Base-by-base conservation (phyloP, 768 basidiomycete species). In the Suillus americanus region DNA sequence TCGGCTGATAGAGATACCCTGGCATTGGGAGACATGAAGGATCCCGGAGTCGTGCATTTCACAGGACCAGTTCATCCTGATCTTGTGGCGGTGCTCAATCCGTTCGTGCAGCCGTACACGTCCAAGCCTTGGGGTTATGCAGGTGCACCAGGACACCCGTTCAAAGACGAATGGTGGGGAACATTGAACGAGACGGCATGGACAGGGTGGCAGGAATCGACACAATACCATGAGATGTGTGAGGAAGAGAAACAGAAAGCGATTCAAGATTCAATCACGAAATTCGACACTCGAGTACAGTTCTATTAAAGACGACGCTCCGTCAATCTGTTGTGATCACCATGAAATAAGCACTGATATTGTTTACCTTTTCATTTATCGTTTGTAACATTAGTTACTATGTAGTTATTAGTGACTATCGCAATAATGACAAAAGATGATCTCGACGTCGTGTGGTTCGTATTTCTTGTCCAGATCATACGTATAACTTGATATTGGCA, bases 111-210 rank as follows among this genome's bases (percentile, higher is more conserved):
- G 67, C 86, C 84, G 4, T 82, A 75, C 64, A 82, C 81, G 1
- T 77, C 84, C 9, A 88, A 86, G 65, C 85, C 85, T 1, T 86
- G 86, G 85, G 84, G 84, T 3, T 86, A 86, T 64, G 76, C 81
- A 1, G 82, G 84, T 14, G 75, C 83, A 0, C 85, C 83, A 13
- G 81, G 80, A 12, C 81, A 87, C 65, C 85, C 86, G 0, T 85
- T 78, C 67, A 69, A 71, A 23, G 66, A 65, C 9, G 81, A 80
- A 45, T 86, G 86, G 85, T 86, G 84, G 81, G 57, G 57, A 1
- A 66, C 71, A 30, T 64, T 80, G 18, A 80, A 79, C 48, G 73
- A 73, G 62, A 85, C 85, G 0, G 69, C 72, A 2, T 87, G 85
- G 85, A 71, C 64, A 33, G 80, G 71, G 2, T 76, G 73, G 72